These are phyloP conservation scores for Acanthamoeba sp. DNA, from an alignment of 208 protist genomes.

Conservation along the genomic window DNA sequence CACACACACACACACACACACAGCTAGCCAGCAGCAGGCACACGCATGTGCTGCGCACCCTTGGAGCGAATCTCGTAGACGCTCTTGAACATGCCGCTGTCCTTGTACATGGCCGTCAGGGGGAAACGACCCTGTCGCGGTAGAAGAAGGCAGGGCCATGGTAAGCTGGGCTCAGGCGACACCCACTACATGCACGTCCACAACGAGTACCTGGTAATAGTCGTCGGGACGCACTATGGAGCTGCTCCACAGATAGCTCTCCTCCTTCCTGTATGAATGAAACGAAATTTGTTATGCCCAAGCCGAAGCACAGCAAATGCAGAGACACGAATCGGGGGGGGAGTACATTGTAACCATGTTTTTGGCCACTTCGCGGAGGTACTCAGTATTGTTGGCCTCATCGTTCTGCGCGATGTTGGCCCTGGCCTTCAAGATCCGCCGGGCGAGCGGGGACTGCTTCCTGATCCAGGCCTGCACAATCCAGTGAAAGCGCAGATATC, in stretches of 20 bases:
- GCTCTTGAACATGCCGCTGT: conserved; percentile 7
- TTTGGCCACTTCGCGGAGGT: background rate
- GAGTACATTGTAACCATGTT: background rate
- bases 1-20: no score
- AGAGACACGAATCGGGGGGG: background rate
- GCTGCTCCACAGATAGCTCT: background rate
- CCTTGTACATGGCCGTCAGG: background rate
- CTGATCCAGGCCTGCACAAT: background rate
- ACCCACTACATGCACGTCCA: background rate
- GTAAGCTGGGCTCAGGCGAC: background rate
- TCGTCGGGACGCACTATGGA: background rate
- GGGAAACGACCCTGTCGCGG: background rate
- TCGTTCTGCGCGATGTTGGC: background rate
- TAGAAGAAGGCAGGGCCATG: background rate
- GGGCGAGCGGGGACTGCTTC: background rate
- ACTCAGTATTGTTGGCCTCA: background rate
- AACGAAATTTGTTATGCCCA: background rate
- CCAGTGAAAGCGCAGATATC: background rate
- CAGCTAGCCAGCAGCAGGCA: no score
- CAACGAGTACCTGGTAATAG: background rate
- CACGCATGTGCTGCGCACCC: background rate
- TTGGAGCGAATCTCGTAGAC: background rate
- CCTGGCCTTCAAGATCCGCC: background rate
- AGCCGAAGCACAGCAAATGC: no score
- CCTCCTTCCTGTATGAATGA: background rate